These are phyloP conservation scores for Fusarium sp. DNA, from an alignment of 2,329 filamentous ascomycete species.

Conservation along the genomic window DNA sequence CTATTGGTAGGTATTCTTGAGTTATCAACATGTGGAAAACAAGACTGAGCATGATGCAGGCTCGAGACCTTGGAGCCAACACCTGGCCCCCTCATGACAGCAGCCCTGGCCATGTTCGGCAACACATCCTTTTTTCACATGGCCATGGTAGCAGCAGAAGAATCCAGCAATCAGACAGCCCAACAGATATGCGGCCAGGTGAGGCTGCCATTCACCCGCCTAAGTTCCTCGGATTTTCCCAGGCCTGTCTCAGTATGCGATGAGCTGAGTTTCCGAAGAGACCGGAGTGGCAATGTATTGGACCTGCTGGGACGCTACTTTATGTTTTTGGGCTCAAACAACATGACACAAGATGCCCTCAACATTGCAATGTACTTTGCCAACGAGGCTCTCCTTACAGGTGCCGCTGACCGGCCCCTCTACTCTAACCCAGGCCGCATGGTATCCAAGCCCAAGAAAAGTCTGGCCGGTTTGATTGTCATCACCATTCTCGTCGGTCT, in stretches of 20 bases:
- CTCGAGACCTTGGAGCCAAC: neutral
- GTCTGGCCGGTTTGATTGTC: neutral
- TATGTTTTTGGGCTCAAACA: neutral
- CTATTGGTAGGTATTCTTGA: neutral
- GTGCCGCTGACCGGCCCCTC: neutral
- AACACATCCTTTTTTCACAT: constrained; percentile 13
- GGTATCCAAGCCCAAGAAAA: constrained; percentile 13
- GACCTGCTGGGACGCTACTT: neutral
- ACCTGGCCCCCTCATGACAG: constrained; percentile 19
- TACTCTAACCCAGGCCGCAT: neutral
- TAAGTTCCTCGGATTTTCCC: neutral
- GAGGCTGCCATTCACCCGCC: neutral
- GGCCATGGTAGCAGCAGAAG: neutral
- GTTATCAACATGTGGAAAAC: neutral
- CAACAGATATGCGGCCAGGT: neutral
- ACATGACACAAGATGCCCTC: neutral
- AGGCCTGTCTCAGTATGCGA: neutral
- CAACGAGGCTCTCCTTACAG: constrained; percentile 24
- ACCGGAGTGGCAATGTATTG: neutral
- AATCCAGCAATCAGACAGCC: neutral
- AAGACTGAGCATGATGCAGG: neutral
- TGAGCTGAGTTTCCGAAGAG: neutral
- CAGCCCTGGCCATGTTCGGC: constrained; percentile 17
- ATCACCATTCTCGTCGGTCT: constrained; percentile 11
- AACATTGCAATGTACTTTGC: constrained; percentile 29